phyloP scores from a whole-genome alignment of 164 flowering plant species.

The Euptelea pleiosperma region DNA sequence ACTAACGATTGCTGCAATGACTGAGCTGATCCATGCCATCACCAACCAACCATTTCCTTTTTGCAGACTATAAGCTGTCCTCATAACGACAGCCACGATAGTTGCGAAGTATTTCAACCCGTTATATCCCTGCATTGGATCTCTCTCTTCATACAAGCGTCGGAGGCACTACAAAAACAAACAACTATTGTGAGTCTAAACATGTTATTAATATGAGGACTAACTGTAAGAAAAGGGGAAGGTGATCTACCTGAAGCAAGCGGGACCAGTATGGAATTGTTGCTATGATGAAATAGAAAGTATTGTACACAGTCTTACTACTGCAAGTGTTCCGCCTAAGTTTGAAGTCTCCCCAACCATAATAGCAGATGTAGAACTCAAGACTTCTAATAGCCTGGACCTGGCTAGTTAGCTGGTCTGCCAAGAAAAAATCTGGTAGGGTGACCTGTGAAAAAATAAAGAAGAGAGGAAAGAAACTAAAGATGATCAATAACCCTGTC shows the following conservation, averaged over 20 bases:
- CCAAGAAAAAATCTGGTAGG: conserved; percentile 61
- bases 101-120: conserved; percentile 60
- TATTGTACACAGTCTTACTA: conserved; percentile 22
- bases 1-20: conserved; percentile 39
- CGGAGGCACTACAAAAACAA: conserved; percentile 57
- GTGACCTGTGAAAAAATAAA: conserved; percentile 37
- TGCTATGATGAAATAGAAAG: conserved; percentile 30
- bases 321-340: conserved; percentile 40
- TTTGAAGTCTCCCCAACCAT: conserved; percentile 63
- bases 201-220: neutral
- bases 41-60: conserved; percentile 40
- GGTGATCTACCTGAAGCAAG: conserved; percentile 22
- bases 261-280: conserved; percentile 27
- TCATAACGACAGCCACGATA: conserved; percentile 57
- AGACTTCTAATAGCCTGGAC: conserved; percentile 70
- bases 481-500: neutral
- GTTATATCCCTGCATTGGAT: conserved; percentile 50
- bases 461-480: neutral
- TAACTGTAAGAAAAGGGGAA: neutral
- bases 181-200: neutral
- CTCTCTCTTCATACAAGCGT: conserved; percentile 56
- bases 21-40: conserved; percentile 48
- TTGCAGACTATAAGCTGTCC: conserved; percentile 44
- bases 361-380: conserved; percentile 72
- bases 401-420: conserved; percentile 76